Evolutionary conservation across 1,139 yeast species (phyloP), one percentile per base, ranked within the genome.

Genomic region (Pichia sp.): DNA sequence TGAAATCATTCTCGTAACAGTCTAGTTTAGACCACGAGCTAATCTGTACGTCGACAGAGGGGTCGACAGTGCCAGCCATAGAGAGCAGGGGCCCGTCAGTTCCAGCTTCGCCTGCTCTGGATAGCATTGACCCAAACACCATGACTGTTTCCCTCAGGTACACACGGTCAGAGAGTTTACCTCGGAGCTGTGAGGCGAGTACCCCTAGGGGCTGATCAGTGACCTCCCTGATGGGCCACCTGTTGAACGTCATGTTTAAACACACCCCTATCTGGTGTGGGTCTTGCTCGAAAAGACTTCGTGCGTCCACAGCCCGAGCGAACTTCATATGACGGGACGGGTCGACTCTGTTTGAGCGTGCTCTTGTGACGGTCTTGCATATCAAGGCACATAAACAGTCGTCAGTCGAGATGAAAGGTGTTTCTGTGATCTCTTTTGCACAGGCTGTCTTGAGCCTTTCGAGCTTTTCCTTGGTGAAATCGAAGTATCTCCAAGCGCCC

Each of bases 71-170:
- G 13, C 48, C 48, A 11, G 38, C 40, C 36, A 31, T 45, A 8
- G 48, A 45, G 29, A 29, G 29, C 15, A 8, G 11, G 5, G n/a
- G 19, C 32, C 16, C n/a, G 32, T 29, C 32, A 5, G 26, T 23
- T 23, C 19, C n/a, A 6, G 32, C 8, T 19, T 45, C n/a, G 16
- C 23, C 15, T 45, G 23, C 32, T 29, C 13, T 16, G 16, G 41
- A 36, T 15, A 45, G 19, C 40, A 45, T 31, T n/a, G 48, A 45
- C 15, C 38, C 48, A 45, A 45, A 45, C 5, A 26, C 40, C 26
- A 29, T 15, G 8, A 26, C 23, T 5, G 38, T 31, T 31, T 45
- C 48, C 19, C 32, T 45, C 7, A 31, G 38, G 16, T 45, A 15
- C 7, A 15, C 10, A 16, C 19, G 29, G 26, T 45, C 40, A 4